phyloP scores from a whole-genome alignment of 768 basidiomycete species.

The Xerocomus spinulosus region DNA sequence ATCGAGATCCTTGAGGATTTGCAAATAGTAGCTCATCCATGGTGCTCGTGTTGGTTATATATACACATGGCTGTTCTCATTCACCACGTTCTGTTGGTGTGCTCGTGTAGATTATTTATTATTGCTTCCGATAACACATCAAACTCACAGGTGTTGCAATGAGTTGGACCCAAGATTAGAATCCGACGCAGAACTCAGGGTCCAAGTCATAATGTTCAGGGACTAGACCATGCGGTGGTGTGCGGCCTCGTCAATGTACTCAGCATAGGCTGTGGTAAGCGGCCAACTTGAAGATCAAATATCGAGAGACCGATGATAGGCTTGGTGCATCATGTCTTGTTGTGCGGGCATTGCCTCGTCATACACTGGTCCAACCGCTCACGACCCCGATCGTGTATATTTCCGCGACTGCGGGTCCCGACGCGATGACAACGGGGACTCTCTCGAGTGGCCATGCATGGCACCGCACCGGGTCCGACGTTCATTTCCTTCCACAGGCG shows the following conservation, averaged over 20 bases:
- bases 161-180: background rate
- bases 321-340: background rate
- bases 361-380: background rate
- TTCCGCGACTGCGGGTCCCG: conserved; percentile 6
- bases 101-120: background rate
- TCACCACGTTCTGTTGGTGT: background rate
- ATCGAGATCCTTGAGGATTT: background rate
- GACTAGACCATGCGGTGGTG: background rate
- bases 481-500: conserved; percentile 5
- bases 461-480: conserved; percentile 13
- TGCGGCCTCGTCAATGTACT: background rate
- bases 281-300: background rate
- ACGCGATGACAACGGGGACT: conserved; percentile 3
- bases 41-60: background rate
- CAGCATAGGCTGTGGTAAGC: background rate
- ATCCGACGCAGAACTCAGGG: background rate
- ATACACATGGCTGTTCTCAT: background rate
- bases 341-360: conserved; percentile 3
- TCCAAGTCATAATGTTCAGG: background rate
- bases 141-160: background rate
- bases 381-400: conserved; percentile 2
- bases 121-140: background rate
- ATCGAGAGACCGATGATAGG: background rate
- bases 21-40: background rate
- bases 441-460: conserved; percentile 7